Conservation (phyloP, 306 rosid species). For the Inga oerstediana region DNA sequence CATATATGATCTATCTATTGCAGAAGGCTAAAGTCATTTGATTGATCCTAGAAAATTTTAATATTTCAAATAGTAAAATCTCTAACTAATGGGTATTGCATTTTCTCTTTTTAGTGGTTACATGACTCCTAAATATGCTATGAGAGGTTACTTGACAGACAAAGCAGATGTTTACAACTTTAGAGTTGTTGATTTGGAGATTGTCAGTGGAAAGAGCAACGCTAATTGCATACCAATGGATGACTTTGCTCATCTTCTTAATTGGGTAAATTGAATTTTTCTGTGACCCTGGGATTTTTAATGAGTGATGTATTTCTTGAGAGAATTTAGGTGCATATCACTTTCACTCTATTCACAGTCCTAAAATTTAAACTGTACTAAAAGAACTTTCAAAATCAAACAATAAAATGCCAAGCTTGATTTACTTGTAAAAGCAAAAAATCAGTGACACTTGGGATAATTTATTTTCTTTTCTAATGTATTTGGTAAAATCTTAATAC, state of each 20-base stretch:
- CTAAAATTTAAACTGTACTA: not conserved
- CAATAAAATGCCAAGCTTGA: not conserved
- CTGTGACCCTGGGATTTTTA: not conserved
- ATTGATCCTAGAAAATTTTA: not conserved
- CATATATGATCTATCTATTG: not conserved
- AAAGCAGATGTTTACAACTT: slow-evolving; percentile 88
- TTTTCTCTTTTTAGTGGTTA: slow-evolving; percentile 62
- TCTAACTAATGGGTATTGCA: not conserved
- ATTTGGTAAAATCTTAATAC: not conserved
- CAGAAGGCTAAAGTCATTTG: slow-evolving; percentile 1
- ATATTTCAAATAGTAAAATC: slow-evolving; percentile 2
- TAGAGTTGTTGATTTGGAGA: slow-evolving; percentile 72
- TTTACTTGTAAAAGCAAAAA: not conserved
- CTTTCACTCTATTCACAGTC: not conserved
- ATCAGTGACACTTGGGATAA: not conserved
- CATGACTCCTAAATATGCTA: slow-evolving; percentile 95
- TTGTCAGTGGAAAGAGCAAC: slow-evolving; percentile 86
- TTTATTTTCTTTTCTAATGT: not conserved
- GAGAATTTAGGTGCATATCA: not conserved
- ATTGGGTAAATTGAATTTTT: slow-evolving; percentile 62
- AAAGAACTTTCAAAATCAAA: not conserved
- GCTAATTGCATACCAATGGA: slow-evolving; percentile 68
- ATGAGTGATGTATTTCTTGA: not conserved
- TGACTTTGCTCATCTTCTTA: slow-evolving; percentile 85
- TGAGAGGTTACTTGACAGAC: slow-evolving; percentile 81